Percentiles rank a stretch among this genome's conserved stretches.
Conservation (phyloP, 2,329 filamentous ascomycete genomes). For the Whalleya microplaca region DNA sequence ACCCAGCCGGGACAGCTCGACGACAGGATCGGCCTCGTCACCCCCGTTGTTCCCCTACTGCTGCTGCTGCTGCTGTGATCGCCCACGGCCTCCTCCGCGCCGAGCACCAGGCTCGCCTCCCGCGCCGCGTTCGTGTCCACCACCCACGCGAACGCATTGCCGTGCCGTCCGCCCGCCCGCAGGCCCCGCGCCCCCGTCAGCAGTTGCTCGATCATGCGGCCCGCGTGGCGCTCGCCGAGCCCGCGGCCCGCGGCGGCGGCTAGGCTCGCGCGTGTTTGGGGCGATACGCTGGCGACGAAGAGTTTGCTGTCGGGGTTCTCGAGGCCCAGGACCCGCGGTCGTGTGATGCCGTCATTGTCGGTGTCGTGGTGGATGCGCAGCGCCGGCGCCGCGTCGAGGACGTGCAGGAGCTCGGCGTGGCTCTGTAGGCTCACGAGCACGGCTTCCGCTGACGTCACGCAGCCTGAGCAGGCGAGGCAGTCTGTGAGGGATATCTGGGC, state of each 20-base stretch:
- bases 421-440: constrained; percentile 95
- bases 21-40: constrained; percentile 69
- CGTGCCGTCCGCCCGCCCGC: constrained; percentile 68
- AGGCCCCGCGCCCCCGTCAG: constrained; percentile 73
- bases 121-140: constrained; percentile 86
- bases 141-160: constrained; percentile 84
- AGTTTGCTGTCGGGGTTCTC: constrained; percentile 69
- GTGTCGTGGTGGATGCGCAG: constrained; percentile 40
- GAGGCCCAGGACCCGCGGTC: constrained; percentile 44
- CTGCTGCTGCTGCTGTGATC: constrained; percentile 31
- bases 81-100: constrained; percentile 70
- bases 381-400: constrained; percentile 70
- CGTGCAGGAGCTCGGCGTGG: constrained; percentile 85
- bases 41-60: neutral
- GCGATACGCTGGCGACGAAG: constrained; percentile 91
- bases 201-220: constrained; percentile 81
- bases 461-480: constrained; percentile 95
- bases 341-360: constrained; percentile 31
- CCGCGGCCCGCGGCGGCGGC: constrained; percentile 79
- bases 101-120: constrained; percentile 80
- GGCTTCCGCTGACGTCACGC: constrained; percentile 95
- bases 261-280: constrained; percentile 86
- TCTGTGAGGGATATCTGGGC: constrained; percentile 96
- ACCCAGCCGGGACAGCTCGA: constrained; percentile 97
- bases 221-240: constrained; percentile 73